Evolutionary conservation across 2,329 filamentous ascomycete species (phyloP).

Genomic region (Podosphaera xanthii): DNA sequence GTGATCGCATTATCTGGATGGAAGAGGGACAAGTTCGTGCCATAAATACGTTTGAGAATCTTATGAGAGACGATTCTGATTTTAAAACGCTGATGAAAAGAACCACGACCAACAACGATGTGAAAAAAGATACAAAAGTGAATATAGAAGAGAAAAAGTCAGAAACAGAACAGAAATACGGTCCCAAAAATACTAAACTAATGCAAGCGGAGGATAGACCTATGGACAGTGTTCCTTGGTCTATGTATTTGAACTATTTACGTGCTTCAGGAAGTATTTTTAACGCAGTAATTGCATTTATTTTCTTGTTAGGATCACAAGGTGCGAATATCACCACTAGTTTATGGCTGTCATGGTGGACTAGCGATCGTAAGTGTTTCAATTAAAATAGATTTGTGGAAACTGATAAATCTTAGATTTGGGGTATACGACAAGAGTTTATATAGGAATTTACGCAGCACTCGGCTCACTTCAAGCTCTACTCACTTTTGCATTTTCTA

Average conservation of each 20-base stretch:
- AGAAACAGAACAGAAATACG: conserved; percentile 24
- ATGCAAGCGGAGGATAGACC: conserved; percentile 52
- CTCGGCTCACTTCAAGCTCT: conserved; percentile 50
- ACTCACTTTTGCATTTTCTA: conserved; percentile 60
- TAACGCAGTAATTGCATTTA: conserved; percentile 30
- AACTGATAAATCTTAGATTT: conserved; percentile 25
- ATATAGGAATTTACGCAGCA: conserved; percentile 49
- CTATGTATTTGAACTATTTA: conserved; percentile 42
- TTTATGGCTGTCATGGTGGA: conserved; percentile 90
- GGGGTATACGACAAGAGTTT: conserved; percentile 38
- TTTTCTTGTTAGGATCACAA: conserved; percentile 38
- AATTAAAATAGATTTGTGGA: not conserved
- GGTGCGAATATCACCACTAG: conserved; percentile 71
- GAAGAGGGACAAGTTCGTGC: conserved; percentile 66
- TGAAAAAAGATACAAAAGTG: conserved; percentile 21
- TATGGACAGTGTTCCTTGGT: conserved; percentile 37
- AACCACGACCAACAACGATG: conserved; percentile 37
- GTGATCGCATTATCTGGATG: conserved; percentile 85
- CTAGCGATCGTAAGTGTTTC: conserved; percentile 45
- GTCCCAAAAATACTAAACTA: conserved; percentile 32
- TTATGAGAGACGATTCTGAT: conserved; percentile 21
- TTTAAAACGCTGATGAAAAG: conserved; percentile 71
- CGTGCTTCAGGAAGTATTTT: conserved; percentile 33
- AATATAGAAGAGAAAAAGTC: conserved; percentile 24
- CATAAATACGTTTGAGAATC: conserved; percentile 69